phyloP scores from a whole-genome alignment of 306 rosid species.

The Trifolium repens region DNA sequence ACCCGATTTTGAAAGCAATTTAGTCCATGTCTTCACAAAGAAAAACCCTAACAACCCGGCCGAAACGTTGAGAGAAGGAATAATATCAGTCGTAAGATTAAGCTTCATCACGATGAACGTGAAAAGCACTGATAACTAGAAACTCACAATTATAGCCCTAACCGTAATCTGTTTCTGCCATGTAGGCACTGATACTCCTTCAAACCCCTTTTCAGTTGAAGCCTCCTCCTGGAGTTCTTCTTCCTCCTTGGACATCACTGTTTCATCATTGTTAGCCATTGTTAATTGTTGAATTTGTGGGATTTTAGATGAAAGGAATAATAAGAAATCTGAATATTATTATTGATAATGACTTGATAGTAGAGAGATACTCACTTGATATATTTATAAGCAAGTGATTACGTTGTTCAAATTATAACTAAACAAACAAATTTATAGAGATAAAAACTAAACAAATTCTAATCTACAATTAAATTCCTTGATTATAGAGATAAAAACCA shows the following conservation, averaged over 20 bases:
- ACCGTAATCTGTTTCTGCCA: constrained; percentile 46
- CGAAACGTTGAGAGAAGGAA: constrained; percentile 50
- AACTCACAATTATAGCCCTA: constrained; percentile 45
- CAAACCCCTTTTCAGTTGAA: constrained; percentile 46
- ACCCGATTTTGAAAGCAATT: constrained; percentile 25
- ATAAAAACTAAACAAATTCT: too few relatives aligned
- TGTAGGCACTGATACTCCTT: constrained; percentile 37
- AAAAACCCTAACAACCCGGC: constrained; percentile 58
- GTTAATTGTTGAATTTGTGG: too few relatives aligned
- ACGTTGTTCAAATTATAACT: too few relatives aligned
- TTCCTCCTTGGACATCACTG: background rate
- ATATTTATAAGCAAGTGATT: too few relatives aligned
- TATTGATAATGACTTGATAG: too few relatives aligned
- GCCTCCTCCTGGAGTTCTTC: background rate
- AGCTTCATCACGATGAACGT: constrained; percentile 58
- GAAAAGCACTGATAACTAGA: constrained; percentile 42
- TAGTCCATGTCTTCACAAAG: constrained; percentile 53
- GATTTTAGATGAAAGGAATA: too few relatives aligned
- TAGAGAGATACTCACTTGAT: too few relatives aligned
- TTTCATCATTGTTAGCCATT: too few relatives aligned
- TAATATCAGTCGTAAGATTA: constrained; percentile 50
- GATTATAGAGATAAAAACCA: too few relatives aligned
- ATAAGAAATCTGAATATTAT: too few relatives aligned
- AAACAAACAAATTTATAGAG: too few relatives aligned
- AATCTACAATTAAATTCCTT: too few relatives aligned